Conservation (phyloP, 2,329 filamentous ascomycete genomes). For the Colletotrichum sansevieriae region DNA sequence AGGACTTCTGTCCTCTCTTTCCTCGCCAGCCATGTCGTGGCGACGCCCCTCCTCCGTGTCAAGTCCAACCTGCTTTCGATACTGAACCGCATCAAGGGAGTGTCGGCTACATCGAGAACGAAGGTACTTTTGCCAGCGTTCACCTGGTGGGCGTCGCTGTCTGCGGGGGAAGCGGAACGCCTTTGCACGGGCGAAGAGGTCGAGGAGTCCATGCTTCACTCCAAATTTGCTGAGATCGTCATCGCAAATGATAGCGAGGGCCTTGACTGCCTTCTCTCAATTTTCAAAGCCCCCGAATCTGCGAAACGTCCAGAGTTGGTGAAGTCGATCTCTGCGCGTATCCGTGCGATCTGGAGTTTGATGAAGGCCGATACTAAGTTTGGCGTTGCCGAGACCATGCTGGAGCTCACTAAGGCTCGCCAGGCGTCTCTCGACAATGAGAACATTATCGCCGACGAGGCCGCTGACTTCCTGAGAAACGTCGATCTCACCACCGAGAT, state of each 20-base stretch:
- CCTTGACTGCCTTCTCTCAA: constrained; percentile 64
- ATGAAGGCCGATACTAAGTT: constrained; percentile 75
- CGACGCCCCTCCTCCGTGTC: constrained; percentile 75
- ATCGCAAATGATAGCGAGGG: constrained; percentile 66
- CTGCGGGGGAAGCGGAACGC: constrained; percentile 62
- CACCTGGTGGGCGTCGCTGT: constrained; percentile 74
- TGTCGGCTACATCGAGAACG: constrained; percentile 77
- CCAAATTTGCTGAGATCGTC: constrained; percentile 63
- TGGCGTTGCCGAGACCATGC: constrained; percentile 71
- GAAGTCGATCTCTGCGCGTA: constrained; percentile 74
- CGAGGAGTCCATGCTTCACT: constrained; percentile 58
- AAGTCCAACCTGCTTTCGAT: constrained; percentile 80
- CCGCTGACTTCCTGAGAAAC: constrained; percentile 78
- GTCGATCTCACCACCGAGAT: constrained; percentile 81
- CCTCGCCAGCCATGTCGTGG: constrained; percentile 78
- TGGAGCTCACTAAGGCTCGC: constrained; percentile 72
- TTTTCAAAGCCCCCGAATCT: constrained; percentile 57
- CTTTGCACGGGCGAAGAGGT: constrained; percentile 56
- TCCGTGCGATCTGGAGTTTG: constrained; percentile 79
- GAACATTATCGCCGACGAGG: constrained; percentile 65
- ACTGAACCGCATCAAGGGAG: constrained; percentile 79
- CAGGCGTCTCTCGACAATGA: constrained; percentile 51
- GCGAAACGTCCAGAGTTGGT: constrained; percentile 66
- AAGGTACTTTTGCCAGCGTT: constrained; percentile 83
- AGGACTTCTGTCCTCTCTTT: constrained; percentile 77